Base-by-base conservation (phyloP, 1,139 yeast species). In the Blastobotrys capitulatus region DNA sequence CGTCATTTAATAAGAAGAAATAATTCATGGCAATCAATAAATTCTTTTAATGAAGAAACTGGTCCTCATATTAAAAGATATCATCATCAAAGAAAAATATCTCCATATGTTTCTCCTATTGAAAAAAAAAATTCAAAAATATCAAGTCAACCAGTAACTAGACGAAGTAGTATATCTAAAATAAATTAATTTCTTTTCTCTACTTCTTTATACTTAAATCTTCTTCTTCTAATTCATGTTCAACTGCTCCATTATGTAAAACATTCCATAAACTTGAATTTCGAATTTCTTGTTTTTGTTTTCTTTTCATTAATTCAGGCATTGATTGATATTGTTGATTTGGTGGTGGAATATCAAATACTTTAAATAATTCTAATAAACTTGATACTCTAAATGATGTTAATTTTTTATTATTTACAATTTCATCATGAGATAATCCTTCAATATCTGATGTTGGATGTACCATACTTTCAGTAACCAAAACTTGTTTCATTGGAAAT, bases 361-460 rank as follows among this genome's bases (percentile, higher is more conserved):
- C 53, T 13, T 40, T 16, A 41, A 51, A 49, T 18, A 55, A 43
- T 38, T 55, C 57, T 18, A 43, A 29, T 13, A 57, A 32, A 15
- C 46, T 27, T 20, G 25, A 22, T 12, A 57, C 49, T 15, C 57
- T 44, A 27, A 55, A 51, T 8, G 40, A 20, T 15, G 18, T 36
- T 40, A 50, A 25, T 12, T 41, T 20, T 16, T 25, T 37, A 9
- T 19, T 37, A 2, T 19, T 6, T 3, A 37, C 6, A 15, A 37
- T 37, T 19, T 44, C 41, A 3, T 47, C 13, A n/a, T 25, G 37
- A 12, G 41, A 38, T 12, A 49, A 37, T 2, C 43, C 41, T 18
- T 51, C 49, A 29, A 57, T 51, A 42, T 57, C 61, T 3, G 58
- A 51, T 2, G 47, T 44, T 1, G 58, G 58, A 5, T 36, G 37